Evolutionary conservation across 2,329 filamentous ascomycete species (phyloP), one percentile per base, ranked within the genome.

Genomic region (Sporothrix humicola): DNA sequence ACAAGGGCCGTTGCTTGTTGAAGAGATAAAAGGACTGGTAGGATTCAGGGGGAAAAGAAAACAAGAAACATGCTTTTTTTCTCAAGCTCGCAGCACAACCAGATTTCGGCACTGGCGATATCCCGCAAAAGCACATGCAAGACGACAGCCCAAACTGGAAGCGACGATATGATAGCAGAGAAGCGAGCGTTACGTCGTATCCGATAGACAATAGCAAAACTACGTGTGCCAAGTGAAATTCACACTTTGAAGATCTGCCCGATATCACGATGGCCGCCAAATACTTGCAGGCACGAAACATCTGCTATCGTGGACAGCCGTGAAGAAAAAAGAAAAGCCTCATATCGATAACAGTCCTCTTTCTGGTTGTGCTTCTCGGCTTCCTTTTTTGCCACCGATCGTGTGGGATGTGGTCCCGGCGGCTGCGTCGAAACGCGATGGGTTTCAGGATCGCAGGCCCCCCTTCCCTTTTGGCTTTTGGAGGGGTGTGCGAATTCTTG

Each of bases 401-500:
- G n/a, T 63, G 17, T 44, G n/a, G 50, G 54, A 63, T 71, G n/a
- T 46, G 44, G 58, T 72, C 46, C 70, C 70, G 56, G 70, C 58
- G 70, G 50, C 50, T 61, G 50, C 59, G 61, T 68, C 70, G 73
- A 74, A 74, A 74, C 73, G 59, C 71, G 71, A 58, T 37, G 42
- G 66, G 73, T 74, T 74, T 74, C 73, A 72, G 63, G 42, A 59
- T 69, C 50, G 61, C 69, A 48, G 23, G 46, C 26, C 23, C 42
- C n/a, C n/a, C 20, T 59, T 59, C 6, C 20, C n/a, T 12, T 59
- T 58, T 17, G 31, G 52, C n/a, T 8, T 59, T 58, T 17, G 31
- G 52, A 20, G 31, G 61, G n/a, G 31, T 63, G n/a, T 46, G 9
- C 13, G 20, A 20, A 26, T 26, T 26, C 61, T 65, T 12, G 61